Evolutionary conservation across 2,329 filamentous ascomycete species (phyloP), one percentile per base, ranked within the genome.

Genomic region (Microdochium paspali): DNA sequence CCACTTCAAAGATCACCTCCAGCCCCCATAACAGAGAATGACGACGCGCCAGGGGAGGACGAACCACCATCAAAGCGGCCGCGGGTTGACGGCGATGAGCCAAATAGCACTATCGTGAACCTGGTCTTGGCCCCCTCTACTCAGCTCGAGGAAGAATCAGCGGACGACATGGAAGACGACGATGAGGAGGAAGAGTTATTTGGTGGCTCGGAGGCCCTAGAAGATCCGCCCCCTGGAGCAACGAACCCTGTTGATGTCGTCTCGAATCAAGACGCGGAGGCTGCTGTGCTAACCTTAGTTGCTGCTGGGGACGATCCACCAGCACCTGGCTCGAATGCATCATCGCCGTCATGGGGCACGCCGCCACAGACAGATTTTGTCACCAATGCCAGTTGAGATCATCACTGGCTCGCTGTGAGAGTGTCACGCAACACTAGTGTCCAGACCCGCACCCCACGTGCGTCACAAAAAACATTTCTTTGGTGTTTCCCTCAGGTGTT

Each of bases 1-100:
- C n/a, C n/a, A n/a, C n/a, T n/a, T n/a, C n/a, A 28, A 13, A 7
- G 26, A 7, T 15, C 30, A 51, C 24, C 52, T 55, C 26, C 20
- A 24, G 42, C 23, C 15, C 50, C 54, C 2, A 48, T 57, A 44
- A 49, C 44, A 9, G 45, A 56, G 24, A 54, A 47, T 20, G 50
- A 55, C 23, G 55, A 53, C 10, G 50, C 55, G 24, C 46, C 46
- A 7, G 54, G 50, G 43, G 40, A 55, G 15, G 59, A 61, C 24
- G 60, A 58, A 28, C 60, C 61, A 24, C 57, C 60, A 13, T 53
- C 57, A 7, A 64, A 64, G 49, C 60, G 61, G 21, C 61, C 55
- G 44, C 55, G 59, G n/a, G 52, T 62, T 20, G 56, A 60, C 10
- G 55, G 57, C 40, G 54, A 53, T 23, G 49, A 47, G 32, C 52